Evolutionary conservation across 2,329 filamentous ascomycete species (phyloP), one percentile per base, ranked within the genome.

Genomic region (Bipolaris oryzae): DNA sequence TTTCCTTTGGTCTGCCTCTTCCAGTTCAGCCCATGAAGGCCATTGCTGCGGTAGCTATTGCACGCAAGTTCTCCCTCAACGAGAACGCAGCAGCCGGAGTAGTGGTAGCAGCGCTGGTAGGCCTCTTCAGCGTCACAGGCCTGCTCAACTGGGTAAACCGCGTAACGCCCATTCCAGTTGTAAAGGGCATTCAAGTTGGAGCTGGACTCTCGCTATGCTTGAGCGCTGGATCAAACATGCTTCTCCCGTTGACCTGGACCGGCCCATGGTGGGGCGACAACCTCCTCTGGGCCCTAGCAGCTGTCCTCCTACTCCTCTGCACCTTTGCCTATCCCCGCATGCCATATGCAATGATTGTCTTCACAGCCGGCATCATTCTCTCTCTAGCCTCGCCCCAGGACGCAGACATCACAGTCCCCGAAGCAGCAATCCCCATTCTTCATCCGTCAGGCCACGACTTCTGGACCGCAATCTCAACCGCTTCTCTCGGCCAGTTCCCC

Each of bases 151-250:
- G 87, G 82, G 87, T 91, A 49, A 88, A 90, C 7, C 78, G 81
- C n/a, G 81, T 87, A 13, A 89, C 96, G 7, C 94, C 94, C 0
- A 85, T 93, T 13, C 91, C 93, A 0, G 89, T 98, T 0, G 88
- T 98, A 50, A 96, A 96, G 73, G 94, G 94, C 28, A 97, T 98
- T 63, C 95, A 98, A 77, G 86, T 97, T 45, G 94, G 94, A 35
- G 94, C 94, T 4, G 94, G 94, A 1, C 80, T 98, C 45, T 92
- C 89, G 15, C 83, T 98, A 15, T 85, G 92, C 51, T 83, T 96
- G 55, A 89, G 90, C 11, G 91, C 92, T 7, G 92, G 91, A 3
- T 68, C 71, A 2, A 81, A 82, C 0, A 82, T 96, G 55, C 81
- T 95, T 11, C 80, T 83, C 16, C 86, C 86, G 2, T 80, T 96